These are phyloP conservation scores for Plasmodium adleri DNA, from an alignment of 169 alveolate genomes.

Conservation along the genomic window DNA sequence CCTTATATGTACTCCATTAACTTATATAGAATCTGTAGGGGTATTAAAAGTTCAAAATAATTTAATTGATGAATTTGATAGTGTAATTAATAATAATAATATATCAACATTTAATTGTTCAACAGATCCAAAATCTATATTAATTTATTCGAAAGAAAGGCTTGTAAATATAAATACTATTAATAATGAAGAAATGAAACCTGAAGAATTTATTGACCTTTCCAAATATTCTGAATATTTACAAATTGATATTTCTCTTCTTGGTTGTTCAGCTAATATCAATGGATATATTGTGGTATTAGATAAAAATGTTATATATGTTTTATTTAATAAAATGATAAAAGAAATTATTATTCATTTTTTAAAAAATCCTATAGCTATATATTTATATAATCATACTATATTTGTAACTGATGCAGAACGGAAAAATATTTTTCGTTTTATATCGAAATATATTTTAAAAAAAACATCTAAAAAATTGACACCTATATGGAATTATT, in stretches of 20 bases:
- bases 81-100: background rate
- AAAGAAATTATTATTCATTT: slow-evolving; percentile 22
- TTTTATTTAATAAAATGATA: background rate
- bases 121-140: background rate
- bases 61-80: slow-evolving; percentile 26
- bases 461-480: background rate
- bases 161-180: background rate
- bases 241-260: background rate
- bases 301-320: slow-evolving; percentile 3
- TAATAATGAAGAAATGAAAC: background rate
- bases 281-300: slow-evolving; percentile 11
- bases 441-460: background rate
- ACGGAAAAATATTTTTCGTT: slow-evolving; percentile 40
- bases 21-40: background rate
- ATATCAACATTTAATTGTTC: slow-evolving; percentile 40
- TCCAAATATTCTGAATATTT: no score
- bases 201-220: no score
- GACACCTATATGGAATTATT: background rate
- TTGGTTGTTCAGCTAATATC: slow-evolving; percentile 14
- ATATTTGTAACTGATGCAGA: slow-evolving; percentile 53
- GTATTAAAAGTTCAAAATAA: slow-evolving; percentile 45
- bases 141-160: background rate
- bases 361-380: slow-evolving; percentile 49
- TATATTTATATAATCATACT: slow-evolving; percentile 29
- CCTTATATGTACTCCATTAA: slow-evolving; percentile 10